Evolutionary conservation across 768 basidiomycete genomes (phyloP).

Genomic region (Sistotremastrum niveocremeum): DNA sequence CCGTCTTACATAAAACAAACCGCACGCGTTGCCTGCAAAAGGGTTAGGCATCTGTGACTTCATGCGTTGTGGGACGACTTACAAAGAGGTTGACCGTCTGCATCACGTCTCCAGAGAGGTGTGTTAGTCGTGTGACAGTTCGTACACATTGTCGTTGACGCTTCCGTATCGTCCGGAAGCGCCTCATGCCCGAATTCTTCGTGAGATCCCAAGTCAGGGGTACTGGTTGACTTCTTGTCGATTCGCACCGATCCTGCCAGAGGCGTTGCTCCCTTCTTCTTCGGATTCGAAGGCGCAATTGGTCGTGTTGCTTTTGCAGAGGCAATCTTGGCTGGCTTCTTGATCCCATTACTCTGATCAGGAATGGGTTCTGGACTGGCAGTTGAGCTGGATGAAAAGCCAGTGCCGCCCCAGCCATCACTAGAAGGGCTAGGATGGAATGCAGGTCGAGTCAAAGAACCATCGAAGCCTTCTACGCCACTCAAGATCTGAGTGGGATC

Average conservation of each 20-base stretch:
- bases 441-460: conserved; percentile 24
- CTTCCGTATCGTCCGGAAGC: conserved; percentile 42
- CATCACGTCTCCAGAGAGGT: conserved; percentile 84
- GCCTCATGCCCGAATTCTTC: conserved; percentile 16
- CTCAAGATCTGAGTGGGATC: conserved; percentile 80
- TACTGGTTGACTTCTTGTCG: conserved; percentile 39
- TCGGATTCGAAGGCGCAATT: conserved; percentile 43
- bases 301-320: conserved; percentile 31
- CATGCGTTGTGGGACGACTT: conserved; percentile 18
- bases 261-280: conserved; percentile 21
- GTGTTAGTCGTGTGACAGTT: conserved; percentile 96
- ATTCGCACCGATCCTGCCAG: conserved; percentile 27
- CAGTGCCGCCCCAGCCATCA: conserved; percentile 60
- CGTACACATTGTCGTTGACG: conserved; percentile 72
- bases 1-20: conserved; percentile 74
- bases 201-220: conserved; percentile 40
- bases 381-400: conserved; percentile 39
- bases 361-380: conserved; percentile 23
- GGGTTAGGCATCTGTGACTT: no score
- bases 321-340: conserved; percentile 13
- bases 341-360: conserved; percentile 30
- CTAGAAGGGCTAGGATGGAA: conserved; percentile 71
- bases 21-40: conserved; percentile 70
- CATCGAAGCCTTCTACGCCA: conserved; percentile 27
- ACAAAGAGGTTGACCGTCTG: conserved; percentile 88